Percentiles rank a stretch among this genome's conserved stretches.
phyloP scores from a whole-genome alignment of 1,139 yeast genomes.

The Candida sp. region DNA sequence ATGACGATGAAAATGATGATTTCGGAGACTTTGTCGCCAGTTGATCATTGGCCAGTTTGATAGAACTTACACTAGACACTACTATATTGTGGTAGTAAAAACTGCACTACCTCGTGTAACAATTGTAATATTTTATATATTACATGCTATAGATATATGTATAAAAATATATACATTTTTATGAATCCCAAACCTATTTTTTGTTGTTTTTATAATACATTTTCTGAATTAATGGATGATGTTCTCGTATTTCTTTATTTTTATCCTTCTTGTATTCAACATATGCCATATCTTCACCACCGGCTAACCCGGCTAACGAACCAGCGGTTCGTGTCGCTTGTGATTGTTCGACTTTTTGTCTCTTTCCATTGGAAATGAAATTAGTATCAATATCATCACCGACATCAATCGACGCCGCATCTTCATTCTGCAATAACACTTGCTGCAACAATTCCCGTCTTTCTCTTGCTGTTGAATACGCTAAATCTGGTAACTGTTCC shows the following conservation, averaged over 20 bases:
- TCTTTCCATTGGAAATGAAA: slow-evolving; percentile 47
- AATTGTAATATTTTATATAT: too few species aligned
- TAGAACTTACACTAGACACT: too few species aligned
- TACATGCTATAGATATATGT: neutral
- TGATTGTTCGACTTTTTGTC: slow-evolving; percentile 49
- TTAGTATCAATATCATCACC: slow-evolving; percentile 95
- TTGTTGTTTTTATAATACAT: slow-evolving; percentile 66
- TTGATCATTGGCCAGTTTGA: too few species aligned
- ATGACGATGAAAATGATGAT: too few species aligned
- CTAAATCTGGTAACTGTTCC: slow-evolving; percentile 90
- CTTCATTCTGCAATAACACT: slow-evolving; percentile 91
- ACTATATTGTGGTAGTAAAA: too few species aligned
- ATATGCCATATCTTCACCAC: slow-evolving; percentile 99
- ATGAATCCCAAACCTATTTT: slow-evolving; percentile 1
- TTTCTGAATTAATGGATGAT: slow-evolving; percentile 75
- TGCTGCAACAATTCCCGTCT: slow-evolving; percentile 90
- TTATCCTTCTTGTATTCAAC: slow-evolving; percentile 85
- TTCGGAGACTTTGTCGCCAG: slow-evolving; percentile 35
- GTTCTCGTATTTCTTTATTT: slow-evolving; percentile 80
- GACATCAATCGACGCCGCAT: slow-evolving; percentile 90
- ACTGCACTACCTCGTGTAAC: neutral
- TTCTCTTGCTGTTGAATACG: slow-evolving; percentile 87
- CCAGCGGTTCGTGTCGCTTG: slow-evolving; percentile 80
- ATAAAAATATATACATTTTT: neutral
- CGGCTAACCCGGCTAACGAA: slow-evolving; percentile 92